Evolutionary conservation across 2,329 filamentous ascomycete genomes (phyloP).

Genomic region (Epichloe elymi): DNA sequence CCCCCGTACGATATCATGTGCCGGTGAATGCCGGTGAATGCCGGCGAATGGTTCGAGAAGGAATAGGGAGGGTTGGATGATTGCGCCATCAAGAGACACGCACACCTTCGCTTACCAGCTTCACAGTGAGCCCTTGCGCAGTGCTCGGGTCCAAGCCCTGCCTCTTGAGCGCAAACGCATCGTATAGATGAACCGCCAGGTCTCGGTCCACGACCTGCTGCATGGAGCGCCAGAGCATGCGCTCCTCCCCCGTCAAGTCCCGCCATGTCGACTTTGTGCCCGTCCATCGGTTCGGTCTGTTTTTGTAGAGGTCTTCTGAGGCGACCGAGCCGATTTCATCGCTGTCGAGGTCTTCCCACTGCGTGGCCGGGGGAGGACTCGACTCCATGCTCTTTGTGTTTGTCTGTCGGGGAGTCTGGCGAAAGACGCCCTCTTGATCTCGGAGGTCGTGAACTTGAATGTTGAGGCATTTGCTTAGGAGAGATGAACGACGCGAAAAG

Average conservation of each 20-base stretch:
- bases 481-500: no score
- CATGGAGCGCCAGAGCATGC: constrained; percentile 49
- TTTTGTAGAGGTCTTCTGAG: constrained; percentile 32
- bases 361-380: constrained; percentile 1
- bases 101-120: constrained; percentile 10
- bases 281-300: constrained; percentile 59
- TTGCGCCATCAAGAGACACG: no score
- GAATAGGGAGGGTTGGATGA: no score
- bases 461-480: no score
- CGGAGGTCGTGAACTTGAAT: no score
- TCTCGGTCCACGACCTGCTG: constrained; percentile 51
- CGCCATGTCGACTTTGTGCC: constrained; percentile 57
- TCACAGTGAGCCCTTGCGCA: constrained; percentile 16
- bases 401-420: neutral
- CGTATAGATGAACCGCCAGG: constrained; percentile 65
- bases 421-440: no score
- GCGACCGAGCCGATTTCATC: constrained; percentile 33
- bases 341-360: constrained; percentile 30
- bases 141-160: constrained; percentile 14
- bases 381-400: neutral
- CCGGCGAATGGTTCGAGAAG: no score
- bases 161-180: constrained; percentile 55
- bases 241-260: constrained; percentile 45
- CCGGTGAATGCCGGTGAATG: no score
- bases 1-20: no score